Base-by-base conservation (phyloP, 2,329 filamentous ascomycete species). In the Beauveria scarabaeidicola region DNA sequence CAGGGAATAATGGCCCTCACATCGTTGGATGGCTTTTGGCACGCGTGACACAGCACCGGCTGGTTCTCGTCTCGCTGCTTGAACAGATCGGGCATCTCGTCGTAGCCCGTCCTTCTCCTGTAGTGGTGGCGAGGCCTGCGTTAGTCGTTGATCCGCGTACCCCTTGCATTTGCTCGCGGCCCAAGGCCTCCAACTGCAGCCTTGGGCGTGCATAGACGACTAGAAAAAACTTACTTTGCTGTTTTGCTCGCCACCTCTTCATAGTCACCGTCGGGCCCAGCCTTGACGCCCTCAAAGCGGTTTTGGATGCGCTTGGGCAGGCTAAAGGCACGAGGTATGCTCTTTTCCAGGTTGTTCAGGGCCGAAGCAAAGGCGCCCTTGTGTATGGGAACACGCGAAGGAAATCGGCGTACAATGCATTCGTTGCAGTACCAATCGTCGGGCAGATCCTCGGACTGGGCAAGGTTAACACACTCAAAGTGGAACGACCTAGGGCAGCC, bases 401-500 rank as follows among this genome's bases (percentile, higher is more conserved):
- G 79, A 64, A 76, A 77, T 58, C 77, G 75, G 59, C 73, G 74
- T 61, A 79, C 77, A 58, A 81, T 74, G 71, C 89, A 92, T 64
- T 83, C 81, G 67, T 89, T 88, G 75, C 93, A 97, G 72, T 82
- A 94, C 90, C 91, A 97, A 67, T 91, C 88, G 61, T 89, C 85
- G 11, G 87, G 86, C 61, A 87, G 78, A 58, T 80, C 78, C 53
- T 83, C 81, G 59, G 85, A 80, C 65, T 91, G 78, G 43, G 90
- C 88, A 63, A 93, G 91, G 72, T 95, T 88, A 65, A 94, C 84
- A 72, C 94, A 97, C 61, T 84, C 81, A 70, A 94, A 91, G 74
- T 97, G 94, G 74, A 95, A 97, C 6, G 92, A 90, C 65, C 90
- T 85, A 62, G 87, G 84, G 75, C 94, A 99, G 63, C 89, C 90